Base-by-base conservation (phyloP, 345 rosid species). In the Pugionium dolabratum region DNA sequence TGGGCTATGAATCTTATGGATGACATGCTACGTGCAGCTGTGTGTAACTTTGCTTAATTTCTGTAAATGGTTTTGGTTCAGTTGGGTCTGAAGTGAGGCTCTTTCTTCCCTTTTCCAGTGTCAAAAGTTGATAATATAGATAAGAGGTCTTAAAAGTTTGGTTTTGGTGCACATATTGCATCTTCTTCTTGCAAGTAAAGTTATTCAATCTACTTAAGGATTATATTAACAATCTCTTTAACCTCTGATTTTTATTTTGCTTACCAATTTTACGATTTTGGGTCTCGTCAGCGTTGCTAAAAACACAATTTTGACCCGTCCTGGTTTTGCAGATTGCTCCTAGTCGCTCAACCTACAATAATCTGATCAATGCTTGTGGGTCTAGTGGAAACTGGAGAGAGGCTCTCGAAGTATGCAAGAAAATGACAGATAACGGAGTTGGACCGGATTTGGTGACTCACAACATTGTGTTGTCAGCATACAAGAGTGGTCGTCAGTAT, bases 351-450 rank as follows among this genome's bases (percentile, higher is more conserved):
- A 87, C 92, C 37, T 91, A 89, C 77, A 91, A 92, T 59, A 89
- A 85, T 79, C 75, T 92, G 85, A 87, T 92, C 75, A 92, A 89
- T 68, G 96, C 98, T 54, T 89, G 93, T 67, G 98, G 98, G 62
- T 92, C 95, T 43, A 87, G 93, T 78, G 98, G 98, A 73, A 89
- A 92, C 72, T 92, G 98, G 98, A 85, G 88, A 82, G 96, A 85
- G 53, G 98, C 95, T 67, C 74, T 92, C 59, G 86, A 83, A 76
- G 75, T 92, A 49, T 87, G 89, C 83, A 87, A 85, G 87, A 78
- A 77, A 79, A 87, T 92, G 98, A 87, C 95, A 4, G 98, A 92
- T 77, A 87, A 89, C 72, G 98, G 98, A 45, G 87, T 92, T 72
- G 96, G 98, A 33, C 98, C 98, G n/a, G 96, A 89, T 78, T 79